phyloP scores from a whole-genome alignment of 139 green algal genomes.

The Chlamydomonas urium region DNA sequence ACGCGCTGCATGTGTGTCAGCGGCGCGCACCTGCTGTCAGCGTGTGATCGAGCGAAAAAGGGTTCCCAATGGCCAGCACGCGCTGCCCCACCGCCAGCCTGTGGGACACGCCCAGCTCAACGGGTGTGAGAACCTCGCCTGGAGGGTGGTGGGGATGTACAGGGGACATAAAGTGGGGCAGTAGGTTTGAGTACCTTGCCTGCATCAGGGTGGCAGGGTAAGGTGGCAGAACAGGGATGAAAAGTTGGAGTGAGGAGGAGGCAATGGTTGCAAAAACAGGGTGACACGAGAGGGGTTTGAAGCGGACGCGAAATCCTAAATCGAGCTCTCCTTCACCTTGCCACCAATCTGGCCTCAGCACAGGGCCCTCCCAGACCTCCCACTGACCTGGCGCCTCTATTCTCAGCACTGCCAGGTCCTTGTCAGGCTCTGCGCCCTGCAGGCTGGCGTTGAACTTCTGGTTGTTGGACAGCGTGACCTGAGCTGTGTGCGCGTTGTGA shows the following conservation, averaged over 20 bases:
- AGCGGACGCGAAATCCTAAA: no score
- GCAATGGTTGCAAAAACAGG: no score
- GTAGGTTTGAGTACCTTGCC: no score
- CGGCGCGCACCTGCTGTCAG: no score
- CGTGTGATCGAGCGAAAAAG: slow-evolving; percentile 81
- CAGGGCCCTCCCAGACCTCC: no score
- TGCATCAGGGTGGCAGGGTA: no score
- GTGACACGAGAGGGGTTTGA: no score
- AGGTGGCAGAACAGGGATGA: no score
- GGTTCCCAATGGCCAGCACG: slow-evolving; percentile 86
- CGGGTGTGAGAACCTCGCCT: slow-evolving; percentile 37
- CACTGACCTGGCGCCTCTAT: slow-evolving; percentile 44
- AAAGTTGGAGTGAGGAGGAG: no score
- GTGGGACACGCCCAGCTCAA: slow-evolving; percentile 43
- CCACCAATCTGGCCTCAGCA: no score
- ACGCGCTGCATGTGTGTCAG: not conserved
- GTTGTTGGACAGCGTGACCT: slow-evolving; percentile 40
- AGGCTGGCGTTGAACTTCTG: slow-evolving; percentile 40
- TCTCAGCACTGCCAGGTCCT: slow-evolving; percentile 77
- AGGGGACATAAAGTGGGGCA: no score
- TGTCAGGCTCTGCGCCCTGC: slow-evolving; percentile 57
- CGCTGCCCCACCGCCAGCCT: slow-evolving; percentile 63
- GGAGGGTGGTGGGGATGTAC: slow-evolving; percentile 30
- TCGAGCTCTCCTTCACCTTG: no score
- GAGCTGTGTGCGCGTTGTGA: slow-evolving; percentile 14